These are phyloP conservation scores for Hymenoscyphus albidus DNA, from an alignment of 2,329 filamentous ascomycete genomes.

Conservation along the genomic window DNA sequence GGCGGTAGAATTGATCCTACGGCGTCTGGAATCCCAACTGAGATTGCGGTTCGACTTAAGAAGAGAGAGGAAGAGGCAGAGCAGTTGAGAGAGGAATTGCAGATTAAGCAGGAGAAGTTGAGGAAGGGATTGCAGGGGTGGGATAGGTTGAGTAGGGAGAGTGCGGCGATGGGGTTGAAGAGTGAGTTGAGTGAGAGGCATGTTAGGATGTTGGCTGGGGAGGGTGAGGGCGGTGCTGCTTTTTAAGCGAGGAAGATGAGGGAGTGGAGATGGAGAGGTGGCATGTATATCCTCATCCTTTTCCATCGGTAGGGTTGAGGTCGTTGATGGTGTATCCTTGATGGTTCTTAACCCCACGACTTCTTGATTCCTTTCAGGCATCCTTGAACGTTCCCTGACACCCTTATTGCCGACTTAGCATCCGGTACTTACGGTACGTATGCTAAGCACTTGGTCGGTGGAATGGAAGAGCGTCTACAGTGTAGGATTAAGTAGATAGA, in stretches of 20 bases:
- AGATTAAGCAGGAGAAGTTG: conserved; percentile 34
- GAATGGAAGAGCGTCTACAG: no score
- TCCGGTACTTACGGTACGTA: no score
- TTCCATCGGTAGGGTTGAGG: background rate
- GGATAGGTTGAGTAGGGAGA: conserved; percentile 33
- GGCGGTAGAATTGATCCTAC: conserved; percentile 34
- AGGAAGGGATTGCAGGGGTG: conserved; percentile 31
- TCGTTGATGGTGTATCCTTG: no score
- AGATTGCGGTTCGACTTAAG: conserved; percentile 30
- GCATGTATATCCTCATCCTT: background rate
- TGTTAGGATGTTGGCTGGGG: conserved; percentile 34
- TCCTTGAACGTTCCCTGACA: no score
- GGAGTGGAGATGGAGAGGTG: background rate
- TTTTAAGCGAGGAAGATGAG: conserved; percentile 23
- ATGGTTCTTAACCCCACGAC: no score
- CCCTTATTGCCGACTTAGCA: no score
- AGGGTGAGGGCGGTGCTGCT: conserved; percentile 35
- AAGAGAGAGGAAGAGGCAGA: conserved; percentile 35
- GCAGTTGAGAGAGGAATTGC: conserved; percentile 29
- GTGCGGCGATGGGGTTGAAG: conserved; percentile 28
- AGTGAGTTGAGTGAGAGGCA: conserved; percentile 35
- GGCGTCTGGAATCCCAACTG: conserved; percentile 29
- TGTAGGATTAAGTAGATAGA: no score
- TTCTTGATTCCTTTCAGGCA: no score
- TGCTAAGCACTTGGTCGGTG: no score